phyloP scores from a whole-genome alignment of 768 basidiomycete species.

The Amyloporia xantha region DNA sequence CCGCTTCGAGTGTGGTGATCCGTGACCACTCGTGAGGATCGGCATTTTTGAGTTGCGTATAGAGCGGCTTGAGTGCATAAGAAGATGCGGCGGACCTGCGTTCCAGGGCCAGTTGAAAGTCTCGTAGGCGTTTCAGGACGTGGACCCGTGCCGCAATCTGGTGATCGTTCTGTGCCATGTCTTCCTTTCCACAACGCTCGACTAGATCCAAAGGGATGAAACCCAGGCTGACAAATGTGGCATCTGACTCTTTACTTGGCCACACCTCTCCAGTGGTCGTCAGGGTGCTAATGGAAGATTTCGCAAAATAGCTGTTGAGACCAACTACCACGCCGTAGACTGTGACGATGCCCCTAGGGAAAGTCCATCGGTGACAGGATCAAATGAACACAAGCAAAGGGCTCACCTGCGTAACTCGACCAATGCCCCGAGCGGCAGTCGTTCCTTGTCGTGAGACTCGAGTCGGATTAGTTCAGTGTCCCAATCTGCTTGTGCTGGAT shows the following conservation, averaged over 20 bases:
- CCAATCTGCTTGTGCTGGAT: not conserved
- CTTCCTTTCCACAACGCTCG: slow-evolving; percentile 38
- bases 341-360: not conserved
- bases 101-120: slow-evolving; percentile 44
- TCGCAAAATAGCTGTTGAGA: slow-evolving; percentile 2
- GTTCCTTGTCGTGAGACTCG: slow-evolving; percentile 9
- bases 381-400: not conserved
- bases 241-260: slow-evolving; percentile 42
- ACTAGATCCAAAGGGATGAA: slow-evolving; percentile 42
- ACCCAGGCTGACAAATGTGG: slow-evolving; percentile 55
- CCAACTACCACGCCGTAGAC: slow-evolving; percentile 17
- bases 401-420: slow-evolving; percentile 25
- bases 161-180: slow-evolving; percentile 15
- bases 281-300: slow-evolving; percentile 6
- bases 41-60: slow-evolving; percentile 37
- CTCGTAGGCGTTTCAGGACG: slow-evolving; percentile 53
- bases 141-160: slow-evolving; percentile 57
- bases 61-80: slow-evolving; percentile 21
- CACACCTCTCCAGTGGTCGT: slow-evolving; percentile 43
- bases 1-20: slow-evolving; percentile 50
- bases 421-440: slow-evolving; percentile 25
- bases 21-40: slow-evolving; percentile 47
- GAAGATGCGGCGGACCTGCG: slow-evolving; percentile 22
- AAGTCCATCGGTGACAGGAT: not conserved
- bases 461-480: slow-evolving; percentile 1